A percentile compares a stretch with the other conserved stretches of the same genome.
These are phyloP conservation scores for Drechslera avenae DNA, from an alignment of 2,329 filamentous ascomycete species.

Conservation along the genomic window DNA sequence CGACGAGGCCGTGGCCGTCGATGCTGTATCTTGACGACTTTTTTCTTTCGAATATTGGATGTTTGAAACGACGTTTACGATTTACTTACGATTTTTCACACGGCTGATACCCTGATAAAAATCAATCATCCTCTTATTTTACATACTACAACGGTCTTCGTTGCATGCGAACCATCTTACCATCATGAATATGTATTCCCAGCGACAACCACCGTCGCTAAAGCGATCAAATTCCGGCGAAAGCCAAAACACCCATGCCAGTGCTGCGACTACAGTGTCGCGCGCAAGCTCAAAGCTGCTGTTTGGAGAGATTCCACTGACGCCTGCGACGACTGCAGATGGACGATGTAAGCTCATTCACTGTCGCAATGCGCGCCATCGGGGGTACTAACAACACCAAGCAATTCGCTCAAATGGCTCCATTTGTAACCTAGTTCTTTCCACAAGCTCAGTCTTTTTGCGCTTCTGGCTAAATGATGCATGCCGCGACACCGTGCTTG, in stretches of 20 bases:
- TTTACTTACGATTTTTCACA: constrained; percentile 19
- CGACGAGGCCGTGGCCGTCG: constrained; percentile 30
- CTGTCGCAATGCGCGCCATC: constrained; percentile 3
- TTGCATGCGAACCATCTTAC: constrained; percentile 26
- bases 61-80: constrained; percentile 28
- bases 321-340: constrained; percentile 45
- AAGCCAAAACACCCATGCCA: constrained; percentile 46
- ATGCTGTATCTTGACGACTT: constrained; percentile 31
- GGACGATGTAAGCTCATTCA: constrained; percentile 42
- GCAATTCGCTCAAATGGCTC: constrained; percentile 53
- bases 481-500: constrained; percentile 54
- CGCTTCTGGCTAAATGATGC: constrained; percentile 57
- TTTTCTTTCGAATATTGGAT: constrained; percentile 22
- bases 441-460: constrained; percentile 55
- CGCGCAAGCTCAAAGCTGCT: constrained; percentile 50
- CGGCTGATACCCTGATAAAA: constrained; percentile 18
- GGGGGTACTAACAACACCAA: constrained; percentile 34
- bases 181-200: constrained; percentile 38
- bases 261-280: constrained; percentile 41
- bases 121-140: not conserved
- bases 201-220: constrained; percentile 44
- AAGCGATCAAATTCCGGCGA: constrained; percentile 47
- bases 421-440: constrained; percentile 56
- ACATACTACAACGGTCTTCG: not conserved
- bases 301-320: constrained; percentile 58